Evolutionary conservation across 2,329 filamentous ascomycete genomes (phyloP).

Genomic region (Paraphaeosphaeria minitans): DNA sequence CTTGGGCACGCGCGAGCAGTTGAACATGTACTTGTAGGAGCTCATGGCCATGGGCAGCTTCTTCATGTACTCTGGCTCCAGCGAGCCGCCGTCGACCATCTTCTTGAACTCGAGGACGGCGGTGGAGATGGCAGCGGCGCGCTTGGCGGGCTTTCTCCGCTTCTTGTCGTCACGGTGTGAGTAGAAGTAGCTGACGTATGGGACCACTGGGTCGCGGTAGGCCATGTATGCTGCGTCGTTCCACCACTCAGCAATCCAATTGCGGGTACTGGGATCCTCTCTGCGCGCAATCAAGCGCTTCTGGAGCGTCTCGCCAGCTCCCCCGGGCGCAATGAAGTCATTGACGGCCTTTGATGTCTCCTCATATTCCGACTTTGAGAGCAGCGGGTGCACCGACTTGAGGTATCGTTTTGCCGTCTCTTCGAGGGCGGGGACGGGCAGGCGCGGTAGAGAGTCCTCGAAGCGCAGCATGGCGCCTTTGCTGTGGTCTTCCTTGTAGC

Average conservation of each 20-base stretch:
- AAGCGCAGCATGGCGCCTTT: conserved; percentile 84
- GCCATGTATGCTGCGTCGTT: conserved; percentile 90
- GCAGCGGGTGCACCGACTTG: conserved; percentile 76
- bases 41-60: conserved; percentile 97
- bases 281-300: conserved; percentile 81
- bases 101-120: conserved; percentile 92
- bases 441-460: conserved; percentile 79
- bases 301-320: conserved; percentile 81
- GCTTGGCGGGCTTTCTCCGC: conserved; percentile 85
- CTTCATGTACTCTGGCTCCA: conserved; percentile 99
- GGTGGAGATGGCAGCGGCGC: conserved; percentile 87
- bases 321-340: conserved; percentile 67
- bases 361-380: conserved; percentile 71
- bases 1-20: conserved; percentile 82
- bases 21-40: conserved; percentile 99
- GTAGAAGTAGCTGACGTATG: conserved; percentile 99
- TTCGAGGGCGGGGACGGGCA: conserved; percentile 81
- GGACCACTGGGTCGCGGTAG: conserved; percentile 94
- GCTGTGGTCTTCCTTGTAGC: conserved; percentile 78
- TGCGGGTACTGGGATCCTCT: conserved; percentile 80
- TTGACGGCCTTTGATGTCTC: conserved; percentile 66
- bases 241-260: conserved; percentile 99
- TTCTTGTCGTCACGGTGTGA: conserved; percentile 92
- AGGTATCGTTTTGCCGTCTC: conserved; percentile 82
- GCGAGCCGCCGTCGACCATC: conserved; percentile 77